These are phyloP conservation scores for Amanita exitialis DNA, from an alignment of 768 basidiomycete species.

Conservation along the genomic window DNA sequence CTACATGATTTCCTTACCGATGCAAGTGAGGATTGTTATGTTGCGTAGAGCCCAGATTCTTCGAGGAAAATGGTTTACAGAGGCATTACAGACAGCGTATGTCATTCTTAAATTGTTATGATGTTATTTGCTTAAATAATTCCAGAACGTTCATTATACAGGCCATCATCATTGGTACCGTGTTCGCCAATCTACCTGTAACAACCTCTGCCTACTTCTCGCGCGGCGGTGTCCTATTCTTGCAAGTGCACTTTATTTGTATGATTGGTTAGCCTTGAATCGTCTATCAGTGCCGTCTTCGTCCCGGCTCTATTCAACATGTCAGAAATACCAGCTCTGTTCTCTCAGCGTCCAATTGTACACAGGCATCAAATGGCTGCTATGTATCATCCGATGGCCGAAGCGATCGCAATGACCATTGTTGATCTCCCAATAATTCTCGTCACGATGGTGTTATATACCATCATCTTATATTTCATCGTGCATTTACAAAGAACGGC, in stretches of 20 bases:
- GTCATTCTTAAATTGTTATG: slow-evolving; percentile 14
- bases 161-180: slow-evolving; percentile 41
- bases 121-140: slow-evolving; percentile 18
- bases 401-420: slow-evolving; percentile 43
- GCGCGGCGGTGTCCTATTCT: slow-evolving; percentile 66
- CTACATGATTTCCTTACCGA: slow-evolving; percentile 28
- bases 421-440: slow-evolving; percentile 54
- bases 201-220: slow-evolving; percentile 53
- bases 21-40: slow-evolving; percentile 36
- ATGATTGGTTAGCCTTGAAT: not conserved
- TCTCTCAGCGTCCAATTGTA: slow-evolving; percentile 50
- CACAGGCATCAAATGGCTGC: slow-evolving; percentile 47
- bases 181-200: slow-evolving; percentile 46
- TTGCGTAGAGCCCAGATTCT: slow-evolving; percentile 31
- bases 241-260: slow-evolving; percentile 27
- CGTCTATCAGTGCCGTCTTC: slow-evolving; percentile 37
- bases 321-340: slow-evolving; percentile 62
- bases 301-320: slow-evolving; percentile 50
- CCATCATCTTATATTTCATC: slow-evolving; percentile 50
- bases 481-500: slow-evolving; percentile 45
- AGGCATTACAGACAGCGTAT: slow-evolving; percentile 19
- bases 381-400: slow-evolving; percentile 36
- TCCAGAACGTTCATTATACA: slow-evolving; percentile 23
- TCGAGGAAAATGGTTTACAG: slow-evolving; percentile 21
- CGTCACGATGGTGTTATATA: slow-evolving; percentile 32